These are phyloP conservation scores for Alnus glutinosa DNA, from an alignment of 306 rosid genomes.

Conservation along the genomic window DNA sequence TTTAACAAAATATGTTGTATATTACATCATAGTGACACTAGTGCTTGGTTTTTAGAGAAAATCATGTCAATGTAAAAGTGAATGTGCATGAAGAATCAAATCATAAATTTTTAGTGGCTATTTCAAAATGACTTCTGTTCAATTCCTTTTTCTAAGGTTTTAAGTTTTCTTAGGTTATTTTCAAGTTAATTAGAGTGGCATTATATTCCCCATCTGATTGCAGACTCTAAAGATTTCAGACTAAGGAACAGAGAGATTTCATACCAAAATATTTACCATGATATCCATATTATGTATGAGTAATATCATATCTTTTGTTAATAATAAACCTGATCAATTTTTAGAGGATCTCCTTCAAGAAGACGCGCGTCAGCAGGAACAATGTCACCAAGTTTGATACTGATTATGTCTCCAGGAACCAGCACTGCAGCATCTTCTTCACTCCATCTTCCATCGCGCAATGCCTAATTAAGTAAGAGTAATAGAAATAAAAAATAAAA, in stretches of 20 bases:
- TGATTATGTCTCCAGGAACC: constrained; percentile 78
- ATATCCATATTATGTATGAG: not conserved
- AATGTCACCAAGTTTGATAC: constrained; percentile 79
- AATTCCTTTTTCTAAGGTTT: not conserved
- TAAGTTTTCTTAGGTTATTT: not conserved
- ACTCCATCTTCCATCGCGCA: constrained; percentile 71
- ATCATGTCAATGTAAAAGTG: not conserved
- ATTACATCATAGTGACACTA: not conserved
- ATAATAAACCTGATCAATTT: constrained; percentile 63
- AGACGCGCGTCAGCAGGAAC: constrained; percentile 80
- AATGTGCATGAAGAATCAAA: too few relatives aligned
- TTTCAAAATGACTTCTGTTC: not conserved
- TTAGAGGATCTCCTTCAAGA: constrained; percentile 79
- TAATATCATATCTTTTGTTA: not conserved
- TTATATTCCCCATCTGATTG: not conserved
- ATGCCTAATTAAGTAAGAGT: constrained; percentile 34
- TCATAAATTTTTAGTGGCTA: too few relatives aligned
- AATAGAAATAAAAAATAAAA: constrained; percentile 7
- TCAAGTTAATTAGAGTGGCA: not conserved
- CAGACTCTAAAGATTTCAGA: not conserved
- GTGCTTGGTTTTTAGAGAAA: not conserved
- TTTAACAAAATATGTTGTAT: not conserved
- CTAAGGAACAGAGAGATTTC: not conserved
- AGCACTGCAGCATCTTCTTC: constrained; percentile 74
- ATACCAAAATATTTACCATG: not conserved